phyloP scores from a whole-genome alignment of 768 basidiomycete genomes.

The Pseudohyphozyma bogoriensis region DNA sequence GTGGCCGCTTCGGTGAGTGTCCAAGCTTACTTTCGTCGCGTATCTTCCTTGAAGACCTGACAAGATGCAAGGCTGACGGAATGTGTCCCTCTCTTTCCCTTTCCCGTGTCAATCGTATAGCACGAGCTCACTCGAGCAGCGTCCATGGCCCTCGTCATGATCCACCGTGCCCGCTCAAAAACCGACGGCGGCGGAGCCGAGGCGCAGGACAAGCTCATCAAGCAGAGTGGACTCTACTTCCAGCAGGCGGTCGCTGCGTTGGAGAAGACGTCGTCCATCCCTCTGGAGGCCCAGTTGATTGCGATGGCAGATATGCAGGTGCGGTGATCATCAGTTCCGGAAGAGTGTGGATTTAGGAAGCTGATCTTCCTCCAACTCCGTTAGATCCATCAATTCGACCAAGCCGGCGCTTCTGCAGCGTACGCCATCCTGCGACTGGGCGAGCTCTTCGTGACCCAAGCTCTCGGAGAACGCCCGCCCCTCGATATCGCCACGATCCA shows the following conservation, averaged over 20 bases:
- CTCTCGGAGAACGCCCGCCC: constrained; percentile 7
- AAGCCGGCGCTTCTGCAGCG: constrained; percentile 9
- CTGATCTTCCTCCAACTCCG: too few species aligned
- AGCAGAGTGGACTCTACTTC: not conserved
- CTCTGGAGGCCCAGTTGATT: constrained; percentile 21
- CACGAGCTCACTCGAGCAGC: too few species aligned
- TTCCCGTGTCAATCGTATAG: too few species aligned
- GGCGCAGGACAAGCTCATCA: not conserved
- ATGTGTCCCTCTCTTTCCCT: too few species aligned
- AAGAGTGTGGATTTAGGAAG: not conserved
- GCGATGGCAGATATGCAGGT: constrained; percentile 18
- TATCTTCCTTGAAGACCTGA: too few species aligned
- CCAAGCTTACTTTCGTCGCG: too few species aligned
- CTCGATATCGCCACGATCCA: constrained; percentile 10
- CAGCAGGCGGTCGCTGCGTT: not conserved
- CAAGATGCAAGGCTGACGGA: too few species aligned
- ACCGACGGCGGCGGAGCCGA: not conserved
- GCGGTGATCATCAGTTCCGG: not conserved
- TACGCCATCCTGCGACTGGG: constrained; percentile 22
- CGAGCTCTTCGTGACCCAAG: constrained; percentile 20
- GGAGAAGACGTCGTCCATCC: constrained; percentile 13
- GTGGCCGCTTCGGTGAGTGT: too few species aligned
- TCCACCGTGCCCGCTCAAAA: too few species aligned
- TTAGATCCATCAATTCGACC: constrained; percentile 7
- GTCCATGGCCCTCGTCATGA: too few species aligned